Evolutionary conservation across 1,284 basidiomycete species (phyloP).

Genomic region (Puccinia triticina): DNA sequence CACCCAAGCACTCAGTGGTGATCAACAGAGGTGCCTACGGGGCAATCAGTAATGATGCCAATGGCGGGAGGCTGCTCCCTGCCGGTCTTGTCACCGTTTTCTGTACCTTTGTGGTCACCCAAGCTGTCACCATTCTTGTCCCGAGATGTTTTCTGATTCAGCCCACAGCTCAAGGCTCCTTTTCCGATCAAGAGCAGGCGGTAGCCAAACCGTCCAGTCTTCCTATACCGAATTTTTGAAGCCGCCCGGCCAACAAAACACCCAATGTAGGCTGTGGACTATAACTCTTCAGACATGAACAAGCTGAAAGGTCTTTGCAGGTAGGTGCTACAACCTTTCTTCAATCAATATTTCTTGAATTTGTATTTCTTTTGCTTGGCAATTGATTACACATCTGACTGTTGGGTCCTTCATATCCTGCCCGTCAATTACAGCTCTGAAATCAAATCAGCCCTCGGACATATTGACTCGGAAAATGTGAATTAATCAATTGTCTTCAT

Average conservation of each 20-base stretch:
- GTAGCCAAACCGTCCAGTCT: background rate
- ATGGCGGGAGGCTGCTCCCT: conserved; percentile 84
- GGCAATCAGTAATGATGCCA: conserved; percentile 79
- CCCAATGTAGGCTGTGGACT: conserved; percentile 89
- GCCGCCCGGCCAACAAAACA: conserved; percentile 60
- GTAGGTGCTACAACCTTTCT: conserved; percentile 63
- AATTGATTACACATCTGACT: conserved; percentile 29
- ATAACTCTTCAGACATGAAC: conserved; percentile 88
- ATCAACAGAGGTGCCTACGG: conserved; percentile 85
- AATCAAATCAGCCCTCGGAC: conserved; percentile 79
- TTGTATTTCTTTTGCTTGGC: conserved; percentile 15
- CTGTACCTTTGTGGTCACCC: conserved; percentile 88
- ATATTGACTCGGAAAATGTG: conserved; percentile 93
- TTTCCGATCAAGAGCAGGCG: conserved; percentile 15
- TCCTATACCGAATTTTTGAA: too few species aligned
- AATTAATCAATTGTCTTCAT: conserved; percentile 67
- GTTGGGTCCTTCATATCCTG: background rate
- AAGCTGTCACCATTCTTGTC: conserved; percentile 81
- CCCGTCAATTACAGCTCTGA: conserved; percentile 67
- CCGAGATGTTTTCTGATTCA: conserved; percentile 6
- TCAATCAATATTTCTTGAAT: conserved; percentile 39
- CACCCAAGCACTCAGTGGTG: conserved; percentile 81
- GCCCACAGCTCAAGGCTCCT: background rate
- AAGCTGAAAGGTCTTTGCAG: conserved; percentile 87
- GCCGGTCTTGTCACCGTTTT: conserved; percentile 85